phyloP scores from a whole-genome alignment of 140 eudicot genomes.

The Bidens hawaiensis region DNA sequence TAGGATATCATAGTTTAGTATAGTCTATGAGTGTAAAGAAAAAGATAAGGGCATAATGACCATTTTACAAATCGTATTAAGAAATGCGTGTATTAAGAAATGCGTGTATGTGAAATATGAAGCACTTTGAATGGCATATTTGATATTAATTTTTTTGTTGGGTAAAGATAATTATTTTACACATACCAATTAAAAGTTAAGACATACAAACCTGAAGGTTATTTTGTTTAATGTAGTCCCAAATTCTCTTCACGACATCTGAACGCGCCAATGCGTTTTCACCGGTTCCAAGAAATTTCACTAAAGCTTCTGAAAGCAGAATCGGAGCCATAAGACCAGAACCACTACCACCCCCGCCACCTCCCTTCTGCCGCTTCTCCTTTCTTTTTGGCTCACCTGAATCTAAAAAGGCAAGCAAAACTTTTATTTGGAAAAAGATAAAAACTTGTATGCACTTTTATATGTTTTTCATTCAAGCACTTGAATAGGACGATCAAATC shows the following conservation, averaged over 20 bases:
- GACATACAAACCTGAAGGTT: slow-evolving; percentile 36
- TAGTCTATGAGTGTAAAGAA: background rate
- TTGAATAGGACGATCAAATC: background rate
- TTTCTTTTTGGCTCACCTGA: slow-evolving; percentile 50
- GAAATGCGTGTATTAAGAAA: background rate
- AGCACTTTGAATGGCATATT: background rate
- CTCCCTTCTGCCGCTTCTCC: slow-evolving; percentile 49
- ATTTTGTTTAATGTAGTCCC: slow-evolving; percentile 67
- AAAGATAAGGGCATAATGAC: background rate
- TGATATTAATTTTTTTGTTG: no score
- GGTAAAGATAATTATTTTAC: background rate
- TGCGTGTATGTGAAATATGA: background rate
- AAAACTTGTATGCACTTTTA: background rate
- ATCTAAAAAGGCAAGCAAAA: slow-evolving; percentile 33
- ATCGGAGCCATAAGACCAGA: slow-evolving; percentile 51
- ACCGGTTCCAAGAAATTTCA: slow-evolving; percentile 73
- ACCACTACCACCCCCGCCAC: slow-evolving; percentile 37
- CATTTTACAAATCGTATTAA: background rate
- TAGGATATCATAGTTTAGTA: background rate
- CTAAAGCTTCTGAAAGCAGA: slow-evolving; percentile 61
- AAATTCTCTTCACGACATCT: slow-evolving; percentile 65
- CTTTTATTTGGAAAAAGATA: background rate
- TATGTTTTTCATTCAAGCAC: background rate
- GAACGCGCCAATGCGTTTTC: slow-evolving; percentile 61
- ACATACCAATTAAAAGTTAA: background rate